Conservation (phyloP, 768 basidiomycete species). For the Kwoniella heveanensis region DNA sequence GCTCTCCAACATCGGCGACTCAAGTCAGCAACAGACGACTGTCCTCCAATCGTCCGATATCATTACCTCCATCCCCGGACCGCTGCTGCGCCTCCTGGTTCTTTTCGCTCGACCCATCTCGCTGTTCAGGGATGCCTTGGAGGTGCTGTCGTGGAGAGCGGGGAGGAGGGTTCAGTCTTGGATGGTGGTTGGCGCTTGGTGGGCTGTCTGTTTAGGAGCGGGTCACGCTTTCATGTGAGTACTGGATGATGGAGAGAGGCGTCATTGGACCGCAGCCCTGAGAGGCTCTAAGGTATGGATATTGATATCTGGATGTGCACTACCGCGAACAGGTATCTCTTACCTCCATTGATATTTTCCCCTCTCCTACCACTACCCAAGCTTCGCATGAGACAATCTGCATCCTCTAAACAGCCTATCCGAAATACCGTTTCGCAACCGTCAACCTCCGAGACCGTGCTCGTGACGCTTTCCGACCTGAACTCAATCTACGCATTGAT, state of each 20-base stretch:
- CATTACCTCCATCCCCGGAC: constrained; percentile 47
- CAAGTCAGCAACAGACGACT: background rate
- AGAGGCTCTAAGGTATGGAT: too few species aligned
- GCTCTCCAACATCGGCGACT: background rate
- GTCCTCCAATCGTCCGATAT: constrained; percentile 35
- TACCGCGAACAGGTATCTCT: constrained; percentile 60
- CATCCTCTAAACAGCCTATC: constrained; percentile 61
- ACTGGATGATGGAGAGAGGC: background rate
- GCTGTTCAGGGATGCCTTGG: constrained; percentile 25
- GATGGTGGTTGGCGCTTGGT: constrained; percentile 73
- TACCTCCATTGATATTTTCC: constrained; percentile 63
- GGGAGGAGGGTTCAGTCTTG: constrained; percentile 51
- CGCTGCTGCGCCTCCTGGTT: constrained; percentile 50
- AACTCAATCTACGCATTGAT: constrained; percentile 63
- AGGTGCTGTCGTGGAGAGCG: constrained; percentile 48
- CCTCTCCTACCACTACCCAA: constrained; percentile 55
- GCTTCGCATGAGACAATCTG: constrained; percentile 35
- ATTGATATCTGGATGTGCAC: too few species aligned
- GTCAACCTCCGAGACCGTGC: constrained; percentile 45
- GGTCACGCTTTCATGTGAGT: constrained; percentile 62
- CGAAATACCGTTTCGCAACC: constrained; percentile 27
- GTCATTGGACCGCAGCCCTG: too few species aligned
- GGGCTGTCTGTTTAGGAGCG: constrained; percentile 70
- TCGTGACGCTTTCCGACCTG: constrained; percentile 66
- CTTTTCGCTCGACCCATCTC: constrained; percentile 45